These are phyloP conservation scores for Pichia cephalocereana DNA, from an alignment of 805 yeast species.

Conservation along the genomic window DNA sequence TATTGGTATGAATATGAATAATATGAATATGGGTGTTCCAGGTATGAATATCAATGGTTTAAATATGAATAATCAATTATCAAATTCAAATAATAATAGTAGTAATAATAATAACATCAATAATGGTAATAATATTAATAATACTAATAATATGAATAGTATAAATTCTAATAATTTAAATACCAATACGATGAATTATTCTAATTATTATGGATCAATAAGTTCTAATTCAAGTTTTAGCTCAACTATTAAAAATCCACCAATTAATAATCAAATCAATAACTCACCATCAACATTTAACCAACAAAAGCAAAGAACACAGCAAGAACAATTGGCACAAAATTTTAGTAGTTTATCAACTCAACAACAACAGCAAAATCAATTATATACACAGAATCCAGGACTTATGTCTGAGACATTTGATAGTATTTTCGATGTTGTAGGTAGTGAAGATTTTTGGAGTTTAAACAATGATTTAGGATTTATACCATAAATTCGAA, in stretches of 20 bases:
- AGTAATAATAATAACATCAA: too few species aligned
- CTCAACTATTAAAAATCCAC: background rate
- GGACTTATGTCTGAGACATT: conserved; percentile 6
- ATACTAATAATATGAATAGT: background rate
- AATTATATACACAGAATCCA: background rate
- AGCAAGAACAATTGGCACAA: background rate
- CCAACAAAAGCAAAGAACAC: background rate
- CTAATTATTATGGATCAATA: background rate
- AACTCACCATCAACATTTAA: background rate
- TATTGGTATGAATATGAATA: too few species aligned
- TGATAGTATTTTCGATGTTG: conserved; percentile 10
- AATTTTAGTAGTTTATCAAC: too few species aligned
- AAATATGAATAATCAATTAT: too few species aligned
- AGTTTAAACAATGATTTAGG: conserved; percentile 40
- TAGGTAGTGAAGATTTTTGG: conserved; percentile 37
- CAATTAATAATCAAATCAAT: background rate
- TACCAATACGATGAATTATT: background rate
- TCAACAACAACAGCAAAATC: background rate
- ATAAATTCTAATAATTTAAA: background rate
- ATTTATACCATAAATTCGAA: conserved; percentile 32
- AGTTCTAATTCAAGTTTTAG: background rate
- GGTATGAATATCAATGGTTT: too few species aligned
- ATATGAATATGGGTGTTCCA: too few species aligned
- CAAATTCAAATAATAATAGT: too few species aligned
- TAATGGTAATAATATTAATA: background rate